Percentiles rank a stretch among this genome's conserved stretches.
These are phyloP conservation scores for Aspergillus ostianus DNA, from an alignment of 495 filamentous ascomycete genomes.

Conservation along the genomic window DNA sequence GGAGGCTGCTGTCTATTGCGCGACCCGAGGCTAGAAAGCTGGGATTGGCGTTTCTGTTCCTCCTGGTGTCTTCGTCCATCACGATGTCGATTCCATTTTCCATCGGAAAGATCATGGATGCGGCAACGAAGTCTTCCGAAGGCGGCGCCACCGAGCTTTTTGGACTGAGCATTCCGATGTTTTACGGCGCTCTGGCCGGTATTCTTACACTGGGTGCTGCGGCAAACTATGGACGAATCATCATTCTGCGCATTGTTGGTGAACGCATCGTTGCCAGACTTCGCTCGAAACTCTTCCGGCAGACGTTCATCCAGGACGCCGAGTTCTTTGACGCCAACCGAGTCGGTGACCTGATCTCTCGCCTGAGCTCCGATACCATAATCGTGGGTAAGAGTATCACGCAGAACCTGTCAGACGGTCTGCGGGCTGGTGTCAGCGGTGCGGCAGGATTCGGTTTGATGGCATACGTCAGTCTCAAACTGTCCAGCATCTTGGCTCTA, in stretches of 20 bases:
- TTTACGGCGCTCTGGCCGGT: slow-evolving; percentile 71
- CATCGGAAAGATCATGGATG: slow-evolving; percentile 91
- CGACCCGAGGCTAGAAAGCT: slow-evolving; percentile 78
- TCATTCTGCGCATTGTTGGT: slow-evolving; percentile 91
- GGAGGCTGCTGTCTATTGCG: slow-evolving; percentile 86
- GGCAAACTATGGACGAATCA: slow-evolving; percentile 91
- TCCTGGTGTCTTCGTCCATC: slow-evolving; percentile 83
- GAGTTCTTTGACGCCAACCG: slow-evolving; percentile 99
- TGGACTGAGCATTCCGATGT: slow-evolving; percentile 69
- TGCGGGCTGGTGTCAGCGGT: slow-evolving; percentile 84
- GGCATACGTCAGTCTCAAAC: slow-evolving; percentile 87
- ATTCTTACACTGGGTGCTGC: slow-evolving; percentile 71
- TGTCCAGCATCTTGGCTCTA: slow-evolving; percentile 80
- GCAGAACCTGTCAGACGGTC: slow-evolving; percentile 92
- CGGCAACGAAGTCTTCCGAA: slow-evolving; percentile 61
- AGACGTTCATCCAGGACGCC: slow-evolving; percentile 90
- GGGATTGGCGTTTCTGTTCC: slow-evolving; percentile 73
- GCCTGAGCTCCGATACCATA: slow-evolving; percentile 91
- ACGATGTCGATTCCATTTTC: slow-evolving; percentile 96
- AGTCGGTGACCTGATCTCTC: slow-evolving; percentile 92
- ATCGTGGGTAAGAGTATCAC: slow-evolving; percentile 98
- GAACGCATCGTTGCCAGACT: slow-evolving; percentile 90
- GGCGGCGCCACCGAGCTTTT: slow-evolving; percentile 59
- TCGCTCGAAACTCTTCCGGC: slow-evolving; percentile 82
- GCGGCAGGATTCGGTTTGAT: slow-evolving; percentile 84